phyloP scores from a whole-genome alignment of 2,329 filamentous ascomycete genomes.

The Cordyceps cateniannulata region DNA sequence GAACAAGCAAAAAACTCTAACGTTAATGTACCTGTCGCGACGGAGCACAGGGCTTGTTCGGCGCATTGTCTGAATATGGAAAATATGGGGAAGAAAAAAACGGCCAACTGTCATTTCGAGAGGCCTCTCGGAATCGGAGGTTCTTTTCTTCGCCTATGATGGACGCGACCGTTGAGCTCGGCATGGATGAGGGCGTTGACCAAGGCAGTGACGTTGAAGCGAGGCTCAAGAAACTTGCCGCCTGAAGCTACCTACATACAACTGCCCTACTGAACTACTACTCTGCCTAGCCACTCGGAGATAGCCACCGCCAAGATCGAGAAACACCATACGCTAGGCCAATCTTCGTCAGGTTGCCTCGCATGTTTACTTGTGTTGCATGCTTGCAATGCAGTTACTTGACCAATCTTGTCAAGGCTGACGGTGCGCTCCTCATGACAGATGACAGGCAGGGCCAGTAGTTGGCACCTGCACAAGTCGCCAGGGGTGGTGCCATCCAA shows the following conservation, averaged over 20 bases:
- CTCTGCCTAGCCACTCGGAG: background rate
- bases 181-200: background rate
- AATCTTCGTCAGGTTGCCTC: background rate
- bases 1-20: slow-evolving; percentile 3
- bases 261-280: no score
- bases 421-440: background rate
- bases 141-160: background rate
- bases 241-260: no score
- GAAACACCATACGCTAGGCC: background rate
- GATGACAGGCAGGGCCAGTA: background rate
- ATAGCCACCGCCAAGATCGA: background rate
- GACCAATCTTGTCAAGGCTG: background rate
- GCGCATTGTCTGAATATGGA: background rate
- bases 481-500: background rate
- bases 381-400: no score
- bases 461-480: background rate
- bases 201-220: no score
- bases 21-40: background rate
- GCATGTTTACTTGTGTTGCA: background rate
- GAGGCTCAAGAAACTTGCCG: background rate
- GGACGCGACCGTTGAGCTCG: background rate
- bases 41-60: background rate
- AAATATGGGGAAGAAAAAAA: background rate
- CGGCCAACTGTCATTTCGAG: background rate
- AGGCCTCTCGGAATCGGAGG: background rate